A percentile compares a stretch with the other conserved stretches of the same genome.
phyloP scores from a whole-genome alignment of 208 protist genomes.

The Wallacemonas sp. region DNA sequence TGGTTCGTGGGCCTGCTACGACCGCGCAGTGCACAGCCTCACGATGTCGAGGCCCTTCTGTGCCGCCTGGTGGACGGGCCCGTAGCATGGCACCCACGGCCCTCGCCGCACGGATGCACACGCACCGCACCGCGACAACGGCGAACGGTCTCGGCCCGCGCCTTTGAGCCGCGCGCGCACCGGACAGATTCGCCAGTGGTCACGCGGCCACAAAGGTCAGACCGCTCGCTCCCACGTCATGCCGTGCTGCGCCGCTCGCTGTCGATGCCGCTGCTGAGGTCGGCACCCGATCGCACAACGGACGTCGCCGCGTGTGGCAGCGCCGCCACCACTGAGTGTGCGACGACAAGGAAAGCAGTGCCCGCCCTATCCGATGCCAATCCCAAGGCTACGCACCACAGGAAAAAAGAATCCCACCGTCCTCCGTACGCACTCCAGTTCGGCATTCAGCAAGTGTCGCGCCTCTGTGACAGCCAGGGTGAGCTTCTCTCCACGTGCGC shows the following conservation, averaged over 20 bases:
- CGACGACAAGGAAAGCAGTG: background rate
- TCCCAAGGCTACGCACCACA: too few species aligned
- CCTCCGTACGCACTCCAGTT: background rate
- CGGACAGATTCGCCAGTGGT: background rate
- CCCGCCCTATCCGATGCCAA: too few species aligned
- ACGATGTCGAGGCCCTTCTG: background rate
- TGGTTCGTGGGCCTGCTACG: slow-evolving; percentile 37
- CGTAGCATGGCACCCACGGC: too few species aligned
- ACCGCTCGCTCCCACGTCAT: too few species aligned
- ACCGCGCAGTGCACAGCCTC: background rate
- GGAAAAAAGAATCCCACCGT: too few species aligned
- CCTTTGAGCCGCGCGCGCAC: background rate
- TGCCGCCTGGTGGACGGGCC: background rate
- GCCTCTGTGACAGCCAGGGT: slow-evolving; percentile 1
- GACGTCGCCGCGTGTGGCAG: background rate
- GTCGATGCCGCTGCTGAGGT: background rate
- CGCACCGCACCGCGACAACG: background rate
- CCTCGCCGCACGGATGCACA: too few species aligned
- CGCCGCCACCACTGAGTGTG: background rate
- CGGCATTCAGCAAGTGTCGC: background rate
- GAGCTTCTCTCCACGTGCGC: background rate
- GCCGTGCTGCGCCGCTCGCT: slow-evolving; percentile 12
- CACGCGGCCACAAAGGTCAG: too few species aligned
- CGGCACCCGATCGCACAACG: too few species aligned
- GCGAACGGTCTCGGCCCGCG: background rate